Evolutionary conservation across 23 red algal genomes (phyloP).

Genomic region (Gracilaria vermiculophylla): DNA sequence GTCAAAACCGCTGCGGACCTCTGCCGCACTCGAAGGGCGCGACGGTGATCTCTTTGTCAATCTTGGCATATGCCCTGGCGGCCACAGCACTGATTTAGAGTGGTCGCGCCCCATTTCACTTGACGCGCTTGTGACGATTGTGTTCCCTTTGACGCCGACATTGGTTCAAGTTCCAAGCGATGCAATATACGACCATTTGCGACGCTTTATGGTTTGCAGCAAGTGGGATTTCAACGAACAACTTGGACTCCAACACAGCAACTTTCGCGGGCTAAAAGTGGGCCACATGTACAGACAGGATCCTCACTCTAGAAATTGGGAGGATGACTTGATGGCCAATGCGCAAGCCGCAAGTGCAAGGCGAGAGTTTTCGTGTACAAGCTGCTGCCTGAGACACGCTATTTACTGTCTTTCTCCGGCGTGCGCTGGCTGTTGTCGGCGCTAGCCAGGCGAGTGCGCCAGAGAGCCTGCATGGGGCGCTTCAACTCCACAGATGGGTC

Average conservation of each 20-base stretch:
- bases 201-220: background rate
- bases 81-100: background rate
- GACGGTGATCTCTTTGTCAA: background rate
- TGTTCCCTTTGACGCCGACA: background rate
- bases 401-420: background rate
- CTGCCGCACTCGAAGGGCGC: background rate
- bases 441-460: background rate
- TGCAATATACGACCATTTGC: background rate
- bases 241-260: background rate
- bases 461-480: background rate
- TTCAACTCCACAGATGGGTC: background rate
- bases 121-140: constrained; percentile 5
- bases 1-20: background rate
- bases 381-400: background rate
- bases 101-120: constrained; percentile 7
- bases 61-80: background rate
- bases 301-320: background rate
- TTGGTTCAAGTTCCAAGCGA: background rate
- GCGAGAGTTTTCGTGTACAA: background rate
- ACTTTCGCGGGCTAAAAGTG: background rate
- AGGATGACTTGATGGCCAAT: background rate
- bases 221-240: background rate
- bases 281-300: background rate
- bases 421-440: background rate
- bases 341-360: background rate